phyloP scores from a whole-genome alignment of 2,329 filamentous ascomycete species.

The Venturia carpophila region DNA sequence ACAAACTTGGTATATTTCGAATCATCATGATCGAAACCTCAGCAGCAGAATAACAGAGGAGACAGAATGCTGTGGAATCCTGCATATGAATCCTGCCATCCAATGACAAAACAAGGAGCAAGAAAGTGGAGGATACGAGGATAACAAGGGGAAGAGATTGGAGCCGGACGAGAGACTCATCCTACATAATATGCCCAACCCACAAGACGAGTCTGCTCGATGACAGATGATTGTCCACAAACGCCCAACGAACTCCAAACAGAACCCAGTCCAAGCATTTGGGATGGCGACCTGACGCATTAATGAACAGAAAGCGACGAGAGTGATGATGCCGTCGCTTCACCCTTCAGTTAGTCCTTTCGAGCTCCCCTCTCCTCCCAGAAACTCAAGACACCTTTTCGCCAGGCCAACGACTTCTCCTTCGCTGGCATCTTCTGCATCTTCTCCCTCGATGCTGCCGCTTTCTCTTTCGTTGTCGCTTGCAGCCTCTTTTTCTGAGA shows the following conservation, averaged over 20 bases:
- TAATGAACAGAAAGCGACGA: not conserved
- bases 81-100: constrained; percentile 1
- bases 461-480: constrained; percentile 54
- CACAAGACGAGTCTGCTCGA: not conserved
- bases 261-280: not conserved
- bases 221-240: constrained; percentile 1
- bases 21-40: too few relatives aligned
- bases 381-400: constrained; percentile 77
- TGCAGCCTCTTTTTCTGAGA: constrained; percentile 79
- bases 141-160: not conserved
- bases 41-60: too few relatives aligned
- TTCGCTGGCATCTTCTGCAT: constrained; percentile 18
- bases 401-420: constrained; percentile 88
- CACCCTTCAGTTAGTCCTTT: constrained; percentile 8
- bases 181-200: not conserved
- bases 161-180: not conserved
- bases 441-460: constrained; percentile 49
- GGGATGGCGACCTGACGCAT: not conserved
- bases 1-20: too few relatives aligned
- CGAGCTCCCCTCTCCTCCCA: constrained; percentile 43
- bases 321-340: not conserved
- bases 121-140: not conserved
- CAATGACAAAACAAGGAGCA: constrained; percentile 3
- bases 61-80: not conserved
- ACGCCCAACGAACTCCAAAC: constrained; percentile 10